Percentiles rank a stretch among this genome's conserved stretches.
Evolutionary conservation across 306 rosid species (phyloP).

Genomic region (Sicyos baderoa): DNA sequence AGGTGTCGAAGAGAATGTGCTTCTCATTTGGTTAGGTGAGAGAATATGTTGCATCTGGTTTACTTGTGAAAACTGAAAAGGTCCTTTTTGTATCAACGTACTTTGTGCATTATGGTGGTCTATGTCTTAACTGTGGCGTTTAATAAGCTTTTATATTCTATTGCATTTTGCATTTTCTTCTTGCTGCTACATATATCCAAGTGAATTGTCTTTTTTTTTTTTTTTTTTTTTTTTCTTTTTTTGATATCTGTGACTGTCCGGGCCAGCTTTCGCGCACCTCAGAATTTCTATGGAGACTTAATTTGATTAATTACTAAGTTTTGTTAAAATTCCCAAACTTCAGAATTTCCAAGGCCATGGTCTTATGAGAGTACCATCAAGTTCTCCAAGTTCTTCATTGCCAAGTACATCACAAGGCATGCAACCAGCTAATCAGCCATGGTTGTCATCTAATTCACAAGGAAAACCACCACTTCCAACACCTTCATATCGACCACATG

Average conservation of each 20-base stretch:
- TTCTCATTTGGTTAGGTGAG: not conserved
- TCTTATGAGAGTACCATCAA: constrained; percentile 51
- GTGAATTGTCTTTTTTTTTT: not conserved
- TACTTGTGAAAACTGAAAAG: not conserved
- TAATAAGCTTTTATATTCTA: not conserved
- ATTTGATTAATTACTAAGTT: not conserved
- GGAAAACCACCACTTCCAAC: constrained; percentile 93
- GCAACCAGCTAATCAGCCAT: constrained; percentile 73
- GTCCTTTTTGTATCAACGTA: not conserved
- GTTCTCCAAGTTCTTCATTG: constrained; percentile 37
- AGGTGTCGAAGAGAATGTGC: not conserved
- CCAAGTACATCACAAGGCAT: constrained; percentile 51
- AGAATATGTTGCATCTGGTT: not conserved
- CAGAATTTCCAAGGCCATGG: constrained; percentile 83
- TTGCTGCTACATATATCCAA: not conserved
- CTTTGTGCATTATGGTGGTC: constrained; percentile 5
- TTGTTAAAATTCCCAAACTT: constrained; percentile 7
- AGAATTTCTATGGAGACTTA: not conserved
- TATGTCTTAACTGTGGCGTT: not conserved
- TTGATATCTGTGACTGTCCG: too few species aligned
- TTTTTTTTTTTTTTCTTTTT: not conserved
- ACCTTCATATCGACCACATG: constrained; percentile 65
- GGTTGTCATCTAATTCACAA: constrained; percentile 73
- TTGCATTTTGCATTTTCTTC: not conserved
- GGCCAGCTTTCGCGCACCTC: too few species aligned